phyloP scores from a whole-genome alignment of 176 grass and related monocot genomes.

The Puccinellia tenuiflora region DNA sequence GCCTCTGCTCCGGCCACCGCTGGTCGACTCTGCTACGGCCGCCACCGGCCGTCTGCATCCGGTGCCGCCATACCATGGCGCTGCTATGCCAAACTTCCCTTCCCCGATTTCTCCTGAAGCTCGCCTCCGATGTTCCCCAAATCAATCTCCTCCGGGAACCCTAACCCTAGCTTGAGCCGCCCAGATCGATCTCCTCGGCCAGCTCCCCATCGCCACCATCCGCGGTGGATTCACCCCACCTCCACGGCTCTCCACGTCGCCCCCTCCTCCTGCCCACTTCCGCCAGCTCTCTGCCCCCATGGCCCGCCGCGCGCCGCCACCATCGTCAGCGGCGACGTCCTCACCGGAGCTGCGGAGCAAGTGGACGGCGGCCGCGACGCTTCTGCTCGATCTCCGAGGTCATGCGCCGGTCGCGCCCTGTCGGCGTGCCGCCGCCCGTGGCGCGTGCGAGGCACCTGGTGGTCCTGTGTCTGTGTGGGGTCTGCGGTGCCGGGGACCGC shows the following conservation, averaged over 20 bases:
- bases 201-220: no score
- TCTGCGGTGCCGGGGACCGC: slow-evolving; percentile 70
- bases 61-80: no score
- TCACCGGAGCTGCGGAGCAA: slow-evolving; percentile 45
- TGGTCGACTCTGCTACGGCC: no score
- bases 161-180: no score
- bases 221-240: no score
- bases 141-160: no score
- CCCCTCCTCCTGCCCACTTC: neutral
- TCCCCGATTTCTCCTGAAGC: no score
- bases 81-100: no score
- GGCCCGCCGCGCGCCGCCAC: slow-evolving; percentile 2
- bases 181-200: no score
- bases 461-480: slow-evolving; percentile 51
- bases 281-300: neutral
- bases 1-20: no score
- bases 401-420: slow-evolving; percentile 44
- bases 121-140: no score
- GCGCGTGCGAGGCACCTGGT: slow-evolving; percentile 22
- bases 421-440: slow-evolving; percentile 15
- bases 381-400: slow-evolving; percentile 65
- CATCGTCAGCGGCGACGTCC: slow-evolving; percentile 8
- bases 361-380: slow-evolving; percentile 72
- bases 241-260: slow-evolving; percentile 26
- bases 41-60: no score